Conservation (phyloP, 495 filamentous ascomycete species). For the Penicillium bialowiezense region DNA sequence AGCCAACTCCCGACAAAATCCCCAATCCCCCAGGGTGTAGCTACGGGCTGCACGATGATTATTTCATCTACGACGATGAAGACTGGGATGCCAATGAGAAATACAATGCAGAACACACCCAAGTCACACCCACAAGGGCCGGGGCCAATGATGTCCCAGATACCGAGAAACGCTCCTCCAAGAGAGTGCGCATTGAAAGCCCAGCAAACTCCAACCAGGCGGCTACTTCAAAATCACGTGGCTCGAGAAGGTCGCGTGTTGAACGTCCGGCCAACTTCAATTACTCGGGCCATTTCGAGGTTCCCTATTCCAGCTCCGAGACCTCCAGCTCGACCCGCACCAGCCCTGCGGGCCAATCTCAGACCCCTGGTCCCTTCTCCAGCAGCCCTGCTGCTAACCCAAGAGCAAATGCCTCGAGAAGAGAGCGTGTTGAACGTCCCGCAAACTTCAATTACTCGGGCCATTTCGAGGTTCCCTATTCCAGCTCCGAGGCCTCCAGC, state of each 20-base stretch:
- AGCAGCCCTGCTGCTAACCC: too few relatives aligned
- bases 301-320: not conserved
- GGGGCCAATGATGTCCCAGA: not conserved
- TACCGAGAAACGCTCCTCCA: not conserved
- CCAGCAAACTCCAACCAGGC: not conserved
- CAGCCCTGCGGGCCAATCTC: not conserved
- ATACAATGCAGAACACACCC: conserved; percentile 3
- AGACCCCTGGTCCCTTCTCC: not conserved
- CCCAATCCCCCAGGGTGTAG: conserved; percentile 43
- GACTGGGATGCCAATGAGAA: conserved; percentile 21
- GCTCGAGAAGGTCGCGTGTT: not conserved
- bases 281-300: not conserved
- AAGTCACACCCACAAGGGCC: not conserved
- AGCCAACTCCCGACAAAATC: conserved; percentile 42
- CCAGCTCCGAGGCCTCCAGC: not conserved
- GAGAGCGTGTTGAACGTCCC: not conserved
- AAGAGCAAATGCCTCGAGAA: conserved; percentile 6
- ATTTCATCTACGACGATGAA: conserved; percentile 37
- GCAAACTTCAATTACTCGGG: not conserved
- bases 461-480: not conserved
- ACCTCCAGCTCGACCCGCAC: conserved; percentile 2
- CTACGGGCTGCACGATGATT: conserved; percentile 44
- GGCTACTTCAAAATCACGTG: conserved; percentile 18
- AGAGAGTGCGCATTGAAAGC: not conserved
- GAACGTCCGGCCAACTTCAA: not conserved